phyloP scores from a whole-genome alignment of 345 rosid genomes.

The Pugionium dolabratum region DNA sequence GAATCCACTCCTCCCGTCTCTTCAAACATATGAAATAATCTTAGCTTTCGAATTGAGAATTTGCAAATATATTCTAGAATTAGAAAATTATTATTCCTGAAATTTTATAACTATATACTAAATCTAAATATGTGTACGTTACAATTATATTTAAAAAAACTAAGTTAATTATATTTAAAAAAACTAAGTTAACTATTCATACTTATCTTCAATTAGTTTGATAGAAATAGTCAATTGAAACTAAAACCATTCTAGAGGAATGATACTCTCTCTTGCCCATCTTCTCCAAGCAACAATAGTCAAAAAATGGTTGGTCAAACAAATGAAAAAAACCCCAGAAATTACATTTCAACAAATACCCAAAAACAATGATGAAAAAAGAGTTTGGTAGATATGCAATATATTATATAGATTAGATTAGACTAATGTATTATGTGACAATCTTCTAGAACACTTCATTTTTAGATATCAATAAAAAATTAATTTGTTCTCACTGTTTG shows the following conservation, averaged over 20 bases:
- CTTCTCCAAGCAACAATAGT: conserved; percentile 34
- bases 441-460: conserved; percentile 35
- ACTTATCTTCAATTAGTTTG: conserved; percentile 5
- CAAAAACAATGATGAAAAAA: not conserved
- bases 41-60: too few species aligned
- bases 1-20: too few species aligned
- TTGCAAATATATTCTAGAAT: too few species aligned
- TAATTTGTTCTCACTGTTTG: not conserved
- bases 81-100: too few species aligned
- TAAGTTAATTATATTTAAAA: too few species aligned
- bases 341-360: conserved; percentile 36
- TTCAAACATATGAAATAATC: too few species aligned
- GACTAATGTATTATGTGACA: conserved; percentile 8
- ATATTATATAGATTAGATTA: conserved; percentile 7
- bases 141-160: too few species aligned
- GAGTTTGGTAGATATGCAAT: conserved; percentile 37
- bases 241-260: conserved; percentile 31
- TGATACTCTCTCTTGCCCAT: conserved; percentile 20
- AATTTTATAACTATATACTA: too few species aligned
- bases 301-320: conserved; percentile 30
- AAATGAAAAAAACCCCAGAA: conserved; percentile 18
- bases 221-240: conserved; percentile 6
- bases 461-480: conserved; percentile 13
- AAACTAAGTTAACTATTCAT: not conserved
- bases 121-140: too few species aligned